Conservation (phyloP, 169 alveolate species). For the Amoebophrya sp. region DNA sequence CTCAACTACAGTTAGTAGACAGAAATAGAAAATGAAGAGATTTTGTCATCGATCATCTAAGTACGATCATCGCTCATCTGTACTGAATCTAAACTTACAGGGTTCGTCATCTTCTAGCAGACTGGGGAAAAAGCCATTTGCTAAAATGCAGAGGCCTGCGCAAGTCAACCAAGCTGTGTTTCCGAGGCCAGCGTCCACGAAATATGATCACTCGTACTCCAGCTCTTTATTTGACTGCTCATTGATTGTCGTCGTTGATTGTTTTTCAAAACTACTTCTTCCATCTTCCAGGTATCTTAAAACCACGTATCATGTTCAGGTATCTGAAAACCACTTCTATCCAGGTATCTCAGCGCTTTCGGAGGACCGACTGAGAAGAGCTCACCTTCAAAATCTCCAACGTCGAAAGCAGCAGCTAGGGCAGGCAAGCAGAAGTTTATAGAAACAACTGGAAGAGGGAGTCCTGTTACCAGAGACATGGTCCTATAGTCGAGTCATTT, state of each 20-base stretch:
- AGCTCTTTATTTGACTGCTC: no score
- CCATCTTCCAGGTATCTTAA: no score
- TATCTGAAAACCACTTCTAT: background rate
- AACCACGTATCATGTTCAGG: no score
- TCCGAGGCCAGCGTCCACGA: background rate
- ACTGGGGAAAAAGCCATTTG: background rate
- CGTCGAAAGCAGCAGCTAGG: background rate
- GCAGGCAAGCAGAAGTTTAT: background rate
- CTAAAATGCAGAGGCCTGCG: background rate
- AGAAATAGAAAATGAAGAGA: no score
- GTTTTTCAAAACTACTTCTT: background rate
- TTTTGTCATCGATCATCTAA: no score
- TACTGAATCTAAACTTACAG: no score
- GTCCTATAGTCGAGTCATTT: no score
- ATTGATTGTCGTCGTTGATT: background rate
- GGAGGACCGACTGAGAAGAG: background rate
- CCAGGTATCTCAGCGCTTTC: background rate
- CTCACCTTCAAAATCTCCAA: background rate
- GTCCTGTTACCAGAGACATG: background rate
- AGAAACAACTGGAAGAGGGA: background rate
- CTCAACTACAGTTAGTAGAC: no score
- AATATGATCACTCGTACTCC: background rate
- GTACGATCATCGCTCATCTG: no score
- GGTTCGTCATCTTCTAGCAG: background rate
- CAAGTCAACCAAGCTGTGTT: background rate